Conservation (phyloP, 208 protist genomes). For the Trypanosoma rangeli region DNA sequence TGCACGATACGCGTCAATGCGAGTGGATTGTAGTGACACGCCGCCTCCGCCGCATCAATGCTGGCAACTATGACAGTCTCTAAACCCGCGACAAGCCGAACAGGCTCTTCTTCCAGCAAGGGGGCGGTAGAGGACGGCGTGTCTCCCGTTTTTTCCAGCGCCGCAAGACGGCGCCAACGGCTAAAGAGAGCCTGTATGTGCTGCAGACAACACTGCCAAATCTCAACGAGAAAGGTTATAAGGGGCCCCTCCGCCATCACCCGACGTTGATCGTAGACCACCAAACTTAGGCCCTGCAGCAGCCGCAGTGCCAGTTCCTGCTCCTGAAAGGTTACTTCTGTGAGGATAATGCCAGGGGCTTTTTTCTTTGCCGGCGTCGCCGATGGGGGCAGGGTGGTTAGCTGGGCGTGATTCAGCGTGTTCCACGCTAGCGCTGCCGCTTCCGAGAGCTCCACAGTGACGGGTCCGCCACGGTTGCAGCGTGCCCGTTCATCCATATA, state of each 20-base stretch:
- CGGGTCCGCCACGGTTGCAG: slow-evolving; percentile 49
- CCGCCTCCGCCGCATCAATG: slow-evolving; percentile 78
- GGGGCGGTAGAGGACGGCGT: not conserved
- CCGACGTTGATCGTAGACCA: slow-evolving; percentile 73
- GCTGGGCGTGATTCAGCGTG: slow-evolving; percentile 33
- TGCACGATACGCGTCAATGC: slow-evolving; percentile 73
- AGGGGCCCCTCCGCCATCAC: slow-evolving; percentile 66
- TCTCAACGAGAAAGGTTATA: slow-evolving; percentile 74
- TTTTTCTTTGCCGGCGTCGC: slow-evolving; percentile 11
- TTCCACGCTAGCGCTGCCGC: slow-evolving; percentile 35
- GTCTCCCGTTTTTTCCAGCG: slow-evolving; percentile 23
- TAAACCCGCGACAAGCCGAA: slow-evolving; percentile 44
- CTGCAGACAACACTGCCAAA: slow-evolving; percentile 82
- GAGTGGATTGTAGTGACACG: slow-evolving; percentile 86
- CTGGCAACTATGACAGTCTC: slow-evolving; percentile 62
- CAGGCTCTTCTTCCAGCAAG: slow-evolving; percentile 21
- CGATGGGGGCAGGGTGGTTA: not conserved
- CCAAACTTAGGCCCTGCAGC: slow-evolving; percentile 75
- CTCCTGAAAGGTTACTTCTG: slow-evolving; percentile 76
- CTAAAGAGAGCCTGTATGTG: slow-evolving; percentile 69
- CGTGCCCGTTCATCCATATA: slow-evolving; percentile 47
- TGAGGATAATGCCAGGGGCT: slow-evolving; percentile 37
- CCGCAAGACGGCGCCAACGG: slow-evolving; percentile 29
- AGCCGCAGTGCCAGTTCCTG: slow-evolving; percentile 82
- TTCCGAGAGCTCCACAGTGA: slow-evolving; percentile 36